Conservation (phyloP, 176 grass and related monocot genomes). For the Luzula sylvatica region DNA sequence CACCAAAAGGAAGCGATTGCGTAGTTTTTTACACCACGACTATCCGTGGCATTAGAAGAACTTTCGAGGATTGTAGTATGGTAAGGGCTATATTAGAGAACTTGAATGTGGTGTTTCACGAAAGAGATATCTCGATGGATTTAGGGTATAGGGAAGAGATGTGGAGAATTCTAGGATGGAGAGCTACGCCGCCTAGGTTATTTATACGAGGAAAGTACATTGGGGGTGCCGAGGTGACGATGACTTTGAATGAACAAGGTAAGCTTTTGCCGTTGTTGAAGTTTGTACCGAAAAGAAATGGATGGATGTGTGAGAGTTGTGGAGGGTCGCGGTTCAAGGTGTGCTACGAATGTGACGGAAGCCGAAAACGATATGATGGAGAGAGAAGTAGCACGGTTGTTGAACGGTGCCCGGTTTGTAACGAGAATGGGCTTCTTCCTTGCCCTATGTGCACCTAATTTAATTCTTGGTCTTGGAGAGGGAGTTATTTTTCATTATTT, state of each 20-base stretch:
- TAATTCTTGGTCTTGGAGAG: not conserved
- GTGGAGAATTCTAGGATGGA: constrained; percentile 31
- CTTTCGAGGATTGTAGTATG: constrained; percentile 60
- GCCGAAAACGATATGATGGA: constrained; percentile 34
- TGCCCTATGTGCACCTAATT: constrained; percentile 37
- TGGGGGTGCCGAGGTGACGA: constrained; percentile 42
- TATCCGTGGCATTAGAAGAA: constrained; percentile 57
- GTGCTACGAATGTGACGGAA: constrained; percentile 51
- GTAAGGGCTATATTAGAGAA: constrained; percentile 46
- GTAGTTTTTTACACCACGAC: constrained; percentile 67
- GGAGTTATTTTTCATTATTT: not conserved
- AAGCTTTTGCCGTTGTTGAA: constrained; percentile 38
- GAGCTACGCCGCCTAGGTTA: constrained; percentile 45
- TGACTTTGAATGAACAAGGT: constrained; percentile 57
- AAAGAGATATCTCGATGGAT: constrained; percentile 86
- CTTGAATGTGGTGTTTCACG: constrained; percentile 46
- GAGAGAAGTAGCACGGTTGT: constrained; percentile 20
- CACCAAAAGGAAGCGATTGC: constrained; percentile 24
- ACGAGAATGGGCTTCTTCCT: constrained; percentile 66
- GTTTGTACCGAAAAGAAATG: not conserved
- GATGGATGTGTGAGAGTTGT: constrained; percentile 29
- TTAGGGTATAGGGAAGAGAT: constrained; percentile 57
- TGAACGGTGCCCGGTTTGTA: constrained; percentile 39
- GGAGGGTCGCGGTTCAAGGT: constrained; percentile 41
- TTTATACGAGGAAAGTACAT: constrained; percentile 57